Evolutionary conservation across 2,329 filamentous ascomycete genomes (phyloP).

Genomic region (Trichoderma sp.): DNA sequence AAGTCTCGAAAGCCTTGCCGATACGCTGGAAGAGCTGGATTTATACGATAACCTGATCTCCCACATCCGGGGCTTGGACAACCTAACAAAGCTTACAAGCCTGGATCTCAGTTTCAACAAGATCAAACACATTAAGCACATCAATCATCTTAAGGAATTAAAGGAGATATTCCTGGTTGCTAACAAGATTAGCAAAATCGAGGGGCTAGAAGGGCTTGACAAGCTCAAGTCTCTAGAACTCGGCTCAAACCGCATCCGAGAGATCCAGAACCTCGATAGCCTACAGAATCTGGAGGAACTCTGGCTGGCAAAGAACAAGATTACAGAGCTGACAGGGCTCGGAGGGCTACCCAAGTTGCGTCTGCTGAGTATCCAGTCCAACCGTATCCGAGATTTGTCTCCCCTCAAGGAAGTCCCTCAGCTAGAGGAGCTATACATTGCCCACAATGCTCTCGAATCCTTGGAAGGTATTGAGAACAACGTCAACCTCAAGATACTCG

Average conservation of each 20-base stretch:
- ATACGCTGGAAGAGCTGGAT: slow-evolving; percentile 77
- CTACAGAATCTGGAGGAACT: slow-evolving; percentile 79
- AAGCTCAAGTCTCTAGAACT: slow-evolving; percentile 82
- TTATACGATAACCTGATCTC: slow-evolving; percentile 95
- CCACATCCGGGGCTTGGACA: slow-evolving; percentile 80
- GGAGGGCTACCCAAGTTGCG: slow-evolving; percentile 73
- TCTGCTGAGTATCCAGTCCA: slow-evolving; percentile 92
- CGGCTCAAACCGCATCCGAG: slow-evolving; percentile 85
- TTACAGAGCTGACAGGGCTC: slow-evolving; percentile 76
- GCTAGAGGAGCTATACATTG: slow-evolving; percentile 92
- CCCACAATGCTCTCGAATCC: slow-evolving; percentile 83
- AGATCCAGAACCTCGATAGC: slow-evolving; percentile 80
- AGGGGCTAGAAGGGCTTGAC: slow-evolving; percentile 72
- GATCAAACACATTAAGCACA: slow-evolving; percentile 94
- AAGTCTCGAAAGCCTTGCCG: slow-evolving; percentile 63
- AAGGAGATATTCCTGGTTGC: slow-evolving; percentile 89
- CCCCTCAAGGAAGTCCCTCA: slow-evolving; percentile 71
- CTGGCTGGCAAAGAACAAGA: slow-evolving; percentile 97
- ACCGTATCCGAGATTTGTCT: slow-evolving; percentile 76
- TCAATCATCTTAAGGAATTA: slow-evolving; percentile 73
- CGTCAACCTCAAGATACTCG: slow-evolving; percentile 69
- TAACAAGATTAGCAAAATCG: slow-evolving; percentile 88
- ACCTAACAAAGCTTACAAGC: slow-evolving; percentile 68
- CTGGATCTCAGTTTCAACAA: slow-evolving; percentile 98
- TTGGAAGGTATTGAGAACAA: slow-evolving; percentile 70